Base-by-base conservation (phyloP, 352 stramenopile genomes). In the Globisporangium emineosum region DNA sequence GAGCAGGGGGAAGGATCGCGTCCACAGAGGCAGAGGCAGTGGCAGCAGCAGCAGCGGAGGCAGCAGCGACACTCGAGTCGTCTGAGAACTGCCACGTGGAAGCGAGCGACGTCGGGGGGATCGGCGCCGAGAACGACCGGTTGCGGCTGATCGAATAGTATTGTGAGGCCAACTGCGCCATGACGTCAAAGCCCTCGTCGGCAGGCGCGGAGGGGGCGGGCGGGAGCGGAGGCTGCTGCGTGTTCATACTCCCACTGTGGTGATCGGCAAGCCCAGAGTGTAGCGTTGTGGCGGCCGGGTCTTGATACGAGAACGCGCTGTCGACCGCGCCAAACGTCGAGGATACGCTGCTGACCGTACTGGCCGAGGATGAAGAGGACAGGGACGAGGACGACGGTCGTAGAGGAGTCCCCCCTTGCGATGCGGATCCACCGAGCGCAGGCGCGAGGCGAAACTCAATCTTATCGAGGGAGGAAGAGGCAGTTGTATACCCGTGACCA, bases 161-260 rank as follows among this genome's bases (percentile, higher is more conserved):
- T 69, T 92, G 83, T 40, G 81, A 92, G 40, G 85, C 85, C 35
- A 93, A 63, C 67, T 93, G 85, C 51, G 85, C 82, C 83, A 93
- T 91, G 33, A 93, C 81, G 64, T 93, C 85, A 68, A 93, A 81
- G 62, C 86, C 81, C 27, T 72, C 65, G 23, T 40, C 60, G 50
- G 65, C 57, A 21, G 54, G 32, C 3, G 43, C 19, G 32, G 37
- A 23, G 8, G 54, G 19, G 4, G 32, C 10, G 30, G 33, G 5
- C 13, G 40, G 42, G 23, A 40, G 62, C 30, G 42, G 42, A 19
- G 62, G 21, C 29, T n/a, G 21, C 29, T n/a, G 40, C 33, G 61
- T 35, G 30, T 40, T 56, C 52, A 61, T 61, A 23, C 12, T 61
- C 37, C 59, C 51, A 58, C 59, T 58, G 10, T 57, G 19, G 12